phyloP scores from a whole-genome alignment of 345 rosid genomes.

The Orychophragmus violaceus region DNA sequence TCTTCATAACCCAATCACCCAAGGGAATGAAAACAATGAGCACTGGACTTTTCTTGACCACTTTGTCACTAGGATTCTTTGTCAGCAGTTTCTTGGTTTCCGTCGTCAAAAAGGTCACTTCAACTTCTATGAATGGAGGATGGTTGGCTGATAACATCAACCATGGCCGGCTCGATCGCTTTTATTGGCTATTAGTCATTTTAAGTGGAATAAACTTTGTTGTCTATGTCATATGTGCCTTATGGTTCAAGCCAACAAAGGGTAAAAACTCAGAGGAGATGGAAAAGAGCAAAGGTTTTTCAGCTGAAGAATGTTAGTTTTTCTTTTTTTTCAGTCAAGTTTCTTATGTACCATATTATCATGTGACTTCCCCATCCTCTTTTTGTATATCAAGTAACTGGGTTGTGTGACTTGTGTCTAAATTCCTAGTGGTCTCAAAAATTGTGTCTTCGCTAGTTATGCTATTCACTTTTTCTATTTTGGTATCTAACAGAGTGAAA shows the following conservation, averaged over 20 bases:
- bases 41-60: slow-evolving; percentile 58
- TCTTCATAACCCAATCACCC: slow-evolving; percentile 64
- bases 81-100: slow-evolving; percentile 54
- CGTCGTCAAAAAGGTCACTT: slow-evolving; percentile 35
- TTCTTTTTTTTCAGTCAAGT: neutral
- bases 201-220: slow-evolving; percentile 39
- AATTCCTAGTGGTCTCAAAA: neutral
- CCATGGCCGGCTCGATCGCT: slow-evolving; percentile 43
- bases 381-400: slow-evolving; percentile 10
- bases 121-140: slow-evolving; percentile 24
- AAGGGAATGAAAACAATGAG: slow-evolving; percentile 72
- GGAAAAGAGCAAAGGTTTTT: slow-evolving; percentile 19
- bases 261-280: slow-evolving; percentile 1
- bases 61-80: slow-evolving; percentile 59
- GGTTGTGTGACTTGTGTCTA: slow-evolving; percentile 7
- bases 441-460: slow-evolving; percentile 7
- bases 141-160: slow-evolving; percentile 52
- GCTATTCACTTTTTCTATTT: neutral
- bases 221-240: slow-evolving; percentile 32
- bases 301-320: slow-evolving; percentile 32
- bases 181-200: slow-evolving; percentile 44
- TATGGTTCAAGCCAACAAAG: slow-evolving; percentile 38
- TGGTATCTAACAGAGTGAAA: neutral
- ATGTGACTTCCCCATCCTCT: neutral
- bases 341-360: slow-evolving; percentile 1